Conservation (phyloP, 1,284 basidiomycete species). For the Ustilago shanxiensis region DNA sequence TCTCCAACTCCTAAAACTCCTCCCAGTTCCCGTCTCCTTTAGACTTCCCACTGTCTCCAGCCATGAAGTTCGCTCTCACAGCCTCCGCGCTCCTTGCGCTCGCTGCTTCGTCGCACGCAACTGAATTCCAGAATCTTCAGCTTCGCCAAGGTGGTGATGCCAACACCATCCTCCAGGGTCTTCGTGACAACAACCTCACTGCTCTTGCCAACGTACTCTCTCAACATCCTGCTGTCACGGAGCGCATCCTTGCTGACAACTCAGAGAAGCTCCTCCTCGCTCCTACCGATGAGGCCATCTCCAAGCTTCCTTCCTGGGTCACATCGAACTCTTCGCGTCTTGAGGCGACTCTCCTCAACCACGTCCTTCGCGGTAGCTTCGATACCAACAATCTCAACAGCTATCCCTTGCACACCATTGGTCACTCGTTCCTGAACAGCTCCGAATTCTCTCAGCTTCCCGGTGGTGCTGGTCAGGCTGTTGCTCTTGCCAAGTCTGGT, state of each 20-base stretch:
- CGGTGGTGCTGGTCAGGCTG: slow-evolving; percentile 57
- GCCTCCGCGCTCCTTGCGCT: slow-evolving; percentile 26
- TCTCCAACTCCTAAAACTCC: slow-evolving; percentile 8
- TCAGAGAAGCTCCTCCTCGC: slow-evolving; percentile 49
- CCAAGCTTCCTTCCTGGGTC: slow-evolving; percentile 44
- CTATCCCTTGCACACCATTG: slow-evolving; percentile 53
- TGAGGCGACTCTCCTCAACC: slow-evolving; percentile 54
- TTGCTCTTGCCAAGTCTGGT: slow-evolving; percentile 41
- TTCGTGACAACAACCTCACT: slow-evolving; percentile 52
- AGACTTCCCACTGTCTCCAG: background rate
- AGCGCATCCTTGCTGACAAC: slow-evolving; percentile 47
- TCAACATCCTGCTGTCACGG: slow-evolving; percentile 44
- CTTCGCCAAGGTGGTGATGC: slow-evolving; percentile 48
- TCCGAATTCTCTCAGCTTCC: slow-evolving; percentile 39
- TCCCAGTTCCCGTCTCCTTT: background rate
- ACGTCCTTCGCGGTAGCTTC: slow-evolving; percentile 51
- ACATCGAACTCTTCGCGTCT: slow-evolving; percentile 48
- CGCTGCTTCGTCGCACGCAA: slow-evolving; percentile 21
- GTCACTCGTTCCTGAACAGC: slow-evolving; percentile 51
- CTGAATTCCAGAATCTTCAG: slow-evolving; percentile 36
- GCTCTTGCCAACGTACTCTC: slow-evolving; percentile 45
- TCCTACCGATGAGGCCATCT: slow-evolving; percentile 50
- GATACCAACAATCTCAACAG: slow-evolving; percentile 32
- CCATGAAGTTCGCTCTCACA: slow-evolving; percentile 37
- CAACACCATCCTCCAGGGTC: slow-evolving; percentile 43